A percentile compares a stretch with the other conserved stretches of the same genome.
phyloP scores from a whole-genome alignment of 768 basidiomycete genomes.

The Ephemerocybe angulata region DNA sequence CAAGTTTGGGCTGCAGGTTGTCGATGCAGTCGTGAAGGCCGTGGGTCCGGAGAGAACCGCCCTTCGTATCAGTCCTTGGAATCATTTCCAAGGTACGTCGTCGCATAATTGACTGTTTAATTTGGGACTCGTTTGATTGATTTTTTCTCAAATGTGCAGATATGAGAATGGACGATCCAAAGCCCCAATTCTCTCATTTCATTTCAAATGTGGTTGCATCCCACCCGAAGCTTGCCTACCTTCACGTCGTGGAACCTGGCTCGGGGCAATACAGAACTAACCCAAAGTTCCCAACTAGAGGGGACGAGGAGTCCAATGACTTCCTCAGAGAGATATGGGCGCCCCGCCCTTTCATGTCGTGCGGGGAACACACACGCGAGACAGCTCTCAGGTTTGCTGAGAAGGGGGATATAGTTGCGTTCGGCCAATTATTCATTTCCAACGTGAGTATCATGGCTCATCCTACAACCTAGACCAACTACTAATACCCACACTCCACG shows the following conservation, averaged over 20 bases:
- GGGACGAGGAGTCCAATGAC: constrained; percentile 32
- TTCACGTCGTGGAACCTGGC: constrained; percentile 47
- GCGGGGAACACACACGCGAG: constrained; percentile 43
- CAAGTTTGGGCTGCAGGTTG: constrained; percentile 52
- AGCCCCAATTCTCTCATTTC: constrained; percentile 51
- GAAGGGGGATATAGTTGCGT: constrained; percentile 27
- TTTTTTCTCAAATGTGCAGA: constrained; percentile 19
- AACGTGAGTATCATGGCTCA: constrained; percentile 25
- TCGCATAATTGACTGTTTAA: not conserved
- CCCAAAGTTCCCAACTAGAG: constrained; percentile 11
- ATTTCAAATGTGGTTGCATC: constrained; percentile 33
- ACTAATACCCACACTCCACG: not conserved
- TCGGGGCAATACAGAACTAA: constrained; percentile 7
- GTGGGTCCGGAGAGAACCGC: constrained; percentile 53
- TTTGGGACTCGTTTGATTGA: constrained; percentile 16
- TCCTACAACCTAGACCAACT: not conserved
- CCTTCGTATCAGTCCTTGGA: constrained; percentile 59
- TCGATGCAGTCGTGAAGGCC: constrained; percentile 46
- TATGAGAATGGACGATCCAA: constrained; percentile 53
- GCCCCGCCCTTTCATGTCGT: constrained; percentile 35
- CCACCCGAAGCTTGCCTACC: constrained; percentile 46
- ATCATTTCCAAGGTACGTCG: constrained; percentile 31
- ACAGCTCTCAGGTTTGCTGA: constrained; percentile 35
- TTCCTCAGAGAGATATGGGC: constrained; percentile 47
- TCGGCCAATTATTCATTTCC: constrained; percentile 28